Conservation (phyloP, 805 yeast genomes). For the Clavispora phyllophila region DNA sequence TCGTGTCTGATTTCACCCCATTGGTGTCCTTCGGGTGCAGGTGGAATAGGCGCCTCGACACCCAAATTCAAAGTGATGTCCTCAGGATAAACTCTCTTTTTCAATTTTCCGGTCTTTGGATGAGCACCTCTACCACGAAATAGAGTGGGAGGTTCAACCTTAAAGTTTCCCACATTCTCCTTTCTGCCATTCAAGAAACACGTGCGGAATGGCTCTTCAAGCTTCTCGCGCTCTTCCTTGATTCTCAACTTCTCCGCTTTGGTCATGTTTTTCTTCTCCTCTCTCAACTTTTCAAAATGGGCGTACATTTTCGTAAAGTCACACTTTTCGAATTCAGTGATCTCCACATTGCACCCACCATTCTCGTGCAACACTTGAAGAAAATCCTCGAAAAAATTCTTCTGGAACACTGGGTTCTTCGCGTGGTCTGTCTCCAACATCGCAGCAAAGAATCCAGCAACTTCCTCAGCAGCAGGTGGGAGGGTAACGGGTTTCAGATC, state of each 20-base stretch:
- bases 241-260: constrained; percentile 70
- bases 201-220: constrained; percentile 76
- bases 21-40: constrained; percentile 77
- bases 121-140: constrained; percentile 97
- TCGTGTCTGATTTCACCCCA: constrained; percentile 93
- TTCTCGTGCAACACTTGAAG: constrained; percentile 57
- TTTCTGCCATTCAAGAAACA: constrained; percentile 82
- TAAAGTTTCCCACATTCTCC: constrained; percentile 89
- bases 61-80: constrained; percentile 83
- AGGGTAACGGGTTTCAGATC: constrained; percentile 71
- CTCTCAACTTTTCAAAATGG: constrained; percentile 63
- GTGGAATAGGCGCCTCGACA: constrained; percentile 65
- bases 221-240: constrained; percentile 65
- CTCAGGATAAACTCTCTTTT: constrained; percentile 83
- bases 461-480: constrained; percentile 87
- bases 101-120: constrained; percentile 90
- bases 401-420: constrained; percentile 76
- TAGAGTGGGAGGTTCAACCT: constrained; percentile 94
- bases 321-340: constrained; percentile 58
- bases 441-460: constrained; percentile 92
- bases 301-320: constrained; percentile 75
- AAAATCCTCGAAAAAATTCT: constrained; percentile 84
- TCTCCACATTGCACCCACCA: constrained; percentile 53
- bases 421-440: constrained; percentile 86
- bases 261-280: constrained; percentile 64